These are phyloP conservation scores for Dillenia turbinata DNA, from an alignment of 164 flowering plant genomes.

Conservation along the genomic window DNA sequence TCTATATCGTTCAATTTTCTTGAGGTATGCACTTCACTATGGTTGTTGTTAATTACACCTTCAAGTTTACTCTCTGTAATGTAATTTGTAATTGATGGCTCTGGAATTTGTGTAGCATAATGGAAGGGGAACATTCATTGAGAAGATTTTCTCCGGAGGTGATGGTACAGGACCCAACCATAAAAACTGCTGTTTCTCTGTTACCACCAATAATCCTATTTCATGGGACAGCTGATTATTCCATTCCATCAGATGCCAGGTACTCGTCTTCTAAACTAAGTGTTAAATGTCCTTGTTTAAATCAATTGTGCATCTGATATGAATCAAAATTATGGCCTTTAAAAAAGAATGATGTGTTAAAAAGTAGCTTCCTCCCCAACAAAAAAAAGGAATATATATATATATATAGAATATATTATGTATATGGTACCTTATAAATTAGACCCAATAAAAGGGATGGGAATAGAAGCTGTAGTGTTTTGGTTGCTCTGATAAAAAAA, in stretches of 20 bases:
- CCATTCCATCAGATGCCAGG: conserved; percentile 91
- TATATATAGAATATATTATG: too few species aligned
- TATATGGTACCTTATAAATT: too few species aligned
- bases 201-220: conserved; percentile 69
- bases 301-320: too few species aligned
- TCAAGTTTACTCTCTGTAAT: background rate
- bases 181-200: conserved; percentile 44
- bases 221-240: conserved; percentile 82
- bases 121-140: conserved; percentile 86
- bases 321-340: too few species aligned
- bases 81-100: conserved; percentile 1
- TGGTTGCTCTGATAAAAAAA: too few species aligned
- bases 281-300: too few species aligned
- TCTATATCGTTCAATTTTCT: conserved; percentile 69
- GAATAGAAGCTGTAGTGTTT: too few species aligned
- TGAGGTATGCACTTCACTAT: conserved; percentile 42
- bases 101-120: conserved; percentile 57
- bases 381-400: too few species aligned
- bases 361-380: too few species aligned
- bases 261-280: conserved; percentile 7
- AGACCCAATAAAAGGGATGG: too few species aligned
- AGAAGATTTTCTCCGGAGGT: conserved; percentile 71
- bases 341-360: too few species aligned
- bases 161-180: conserved; percentile 49
- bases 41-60: background rate